Evolutionary conservation across 2,329 filamentous ascomycete species (phyloP), one percentile per base, ranked within the genome.

Genomic region (Arthrinium phaeospermum): DNA sequence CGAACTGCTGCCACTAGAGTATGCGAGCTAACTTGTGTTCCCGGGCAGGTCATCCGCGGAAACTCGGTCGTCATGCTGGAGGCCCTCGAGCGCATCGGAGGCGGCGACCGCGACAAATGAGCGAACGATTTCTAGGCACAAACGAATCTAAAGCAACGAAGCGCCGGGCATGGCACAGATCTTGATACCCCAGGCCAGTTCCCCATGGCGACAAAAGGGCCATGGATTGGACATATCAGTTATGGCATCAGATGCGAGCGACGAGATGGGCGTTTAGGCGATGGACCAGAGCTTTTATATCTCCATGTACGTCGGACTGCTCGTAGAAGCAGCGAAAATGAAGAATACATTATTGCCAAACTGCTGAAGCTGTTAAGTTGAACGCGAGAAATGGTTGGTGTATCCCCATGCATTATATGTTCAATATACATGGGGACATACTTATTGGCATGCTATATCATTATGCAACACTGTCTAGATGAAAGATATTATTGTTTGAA

Each of bases 21-120:
- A 67, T 5, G 14, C 71, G 70, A 70, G 45, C 34, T n/a, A 7
- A 41, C 53, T 4, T 34, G 22, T 30, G 51, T 16, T 2, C 22
- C 27, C 4, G 53, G 41, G 41, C 74, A 95, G 93, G 93, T 98
- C 76, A 98, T 99, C 79, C 94, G 97, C 78, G 96, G 96, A 75
- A 99, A 99, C 85, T 98, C 96, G 1, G 95, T 99, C 37, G 95
- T 99, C 71, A 98, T 99, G 96, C 90, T 99, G 71, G 97, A 99
- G 85, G 94, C 91, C 13, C 83, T 94, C 72, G 90, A 91, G 81
- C 86, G 91, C 79, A 92, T 93, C 76, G 90, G 89, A 74, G 89
- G 90, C 75, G 89, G 90, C 78, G 88, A 91, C 75, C 83, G 85
- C 74, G 79, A 80, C 61, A 80, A 80, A 77, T 80, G 73, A 80